Conservation (phyloP, 805 yeast species). For the Debaryomyces maramus region DNA sequence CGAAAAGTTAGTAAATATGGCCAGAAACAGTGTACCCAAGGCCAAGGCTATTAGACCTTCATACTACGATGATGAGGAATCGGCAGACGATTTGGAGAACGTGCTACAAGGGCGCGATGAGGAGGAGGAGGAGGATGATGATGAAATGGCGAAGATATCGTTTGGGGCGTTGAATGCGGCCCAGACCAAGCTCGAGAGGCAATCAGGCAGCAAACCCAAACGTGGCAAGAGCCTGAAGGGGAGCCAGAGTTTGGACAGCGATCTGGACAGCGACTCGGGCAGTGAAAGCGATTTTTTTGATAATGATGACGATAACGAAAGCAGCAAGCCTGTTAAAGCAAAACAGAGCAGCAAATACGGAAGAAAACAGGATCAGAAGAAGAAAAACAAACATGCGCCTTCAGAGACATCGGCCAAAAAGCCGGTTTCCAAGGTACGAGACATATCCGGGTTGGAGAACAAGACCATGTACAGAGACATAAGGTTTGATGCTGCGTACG, state of each 20-base stretch:
- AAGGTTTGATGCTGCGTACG: slow-evolving; percentile 87
- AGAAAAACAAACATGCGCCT: slow-evolving; percentile 82
- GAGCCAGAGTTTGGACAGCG: slow-evolving; percentile 15
- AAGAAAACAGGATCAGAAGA: slow-evolving; percentile 19
- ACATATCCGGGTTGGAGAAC: slow-evolving; percentile 65
- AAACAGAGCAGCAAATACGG: slow-evolving; percentile 15
- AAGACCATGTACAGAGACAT: slow-evolving; percentile 69
- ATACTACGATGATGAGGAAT: slow-evolving; percentile 18
- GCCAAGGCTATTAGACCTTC: slow-evolving; percentile 16
- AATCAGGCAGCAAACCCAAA: slow-evolving; percentile 5
- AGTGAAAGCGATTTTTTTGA: slow-evolving; percentile 3
- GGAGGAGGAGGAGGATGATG: slow-evolving; percentile 27
- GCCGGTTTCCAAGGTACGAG: slow-evolving; percentile 68
- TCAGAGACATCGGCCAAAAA: slow-evolving; percentile 71
- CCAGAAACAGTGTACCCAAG: slow-evolving; percentile 4
- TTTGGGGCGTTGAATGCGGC: slow-evolving; percentile 66
- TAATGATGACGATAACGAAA: neutral
- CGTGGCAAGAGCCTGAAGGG: slow-evolving; percentile 17
- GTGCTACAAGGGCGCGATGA: slow-evolving; percentile 1
- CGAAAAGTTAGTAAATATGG: neutral
- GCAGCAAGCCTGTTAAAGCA: neutral
- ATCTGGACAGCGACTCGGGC: slow-evolving; percentile 11
- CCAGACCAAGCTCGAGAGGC: slow-evolving; percentile 45
- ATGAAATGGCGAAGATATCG: slow-evolving; percentile 54
- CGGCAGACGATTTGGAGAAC: slow-evolving; percentile 10